Evolutionary conservation across 352 stramenopile genomes (phyloP).

Genomic region (Pythium monospermum): DNA sequence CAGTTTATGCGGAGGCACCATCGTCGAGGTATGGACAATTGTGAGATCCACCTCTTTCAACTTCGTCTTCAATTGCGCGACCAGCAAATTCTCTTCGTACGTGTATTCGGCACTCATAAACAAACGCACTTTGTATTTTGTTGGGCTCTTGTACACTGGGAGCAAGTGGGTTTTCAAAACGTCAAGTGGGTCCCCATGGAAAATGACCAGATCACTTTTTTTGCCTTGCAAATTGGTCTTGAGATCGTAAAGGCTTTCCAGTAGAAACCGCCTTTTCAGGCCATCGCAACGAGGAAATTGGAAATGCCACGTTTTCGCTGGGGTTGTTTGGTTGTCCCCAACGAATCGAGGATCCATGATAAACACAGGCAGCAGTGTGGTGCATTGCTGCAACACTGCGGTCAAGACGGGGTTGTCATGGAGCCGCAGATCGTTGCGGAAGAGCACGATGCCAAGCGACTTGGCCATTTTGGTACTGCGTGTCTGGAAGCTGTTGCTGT

Average conservation of each 20-base stretch:
- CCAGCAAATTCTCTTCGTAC: slow-evolving; percentile 16
- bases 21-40: slow-evolving; percentile 14
- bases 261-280: slow-evolving; percentile 14
- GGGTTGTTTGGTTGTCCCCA: background rate
- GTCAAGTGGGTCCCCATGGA: slow-evolving; percentile 8
- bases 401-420: slow-evolving; percentile 18
- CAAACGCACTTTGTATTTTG: slow-evolving; percentile 4
- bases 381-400: slow-evolving; percentile 7
- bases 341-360: slow-evolving; percentile 16
- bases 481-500: no score
- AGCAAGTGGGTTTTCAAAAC: slow-evolving; percentile 7
- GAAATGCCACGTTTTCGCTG: slow-evolving; percentile 17
- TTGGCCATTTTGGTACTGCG: no score
- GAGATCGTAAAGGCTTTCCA: slow-evolving; percentile 14
- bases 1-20: slow-evolving; percentile 15
- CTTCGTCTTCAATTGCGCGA: slow-evolving; percentile 5
- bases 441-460: slow-evolving; percentile 17
- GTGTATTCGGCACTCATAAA: slow-evolving; percentile 18
- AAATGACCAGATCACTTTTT: slow-evolving; percentile 10
- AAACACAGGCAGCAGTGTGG: slow-evolving; percentile 13
- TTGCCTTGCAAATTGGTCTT: slow-evolving; percentile 6
- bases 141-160: slow-evolving; percentile 4
- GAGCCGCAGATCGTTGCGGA: slow-evolving; percentile 16
- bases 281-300: slow-evolving; percentile 12
- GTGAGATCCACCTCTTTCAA: slow-evolving; percentile 3